Conservation (phyloP, 202 grass and related monocot species). For the Panicum hallii region DNA sequence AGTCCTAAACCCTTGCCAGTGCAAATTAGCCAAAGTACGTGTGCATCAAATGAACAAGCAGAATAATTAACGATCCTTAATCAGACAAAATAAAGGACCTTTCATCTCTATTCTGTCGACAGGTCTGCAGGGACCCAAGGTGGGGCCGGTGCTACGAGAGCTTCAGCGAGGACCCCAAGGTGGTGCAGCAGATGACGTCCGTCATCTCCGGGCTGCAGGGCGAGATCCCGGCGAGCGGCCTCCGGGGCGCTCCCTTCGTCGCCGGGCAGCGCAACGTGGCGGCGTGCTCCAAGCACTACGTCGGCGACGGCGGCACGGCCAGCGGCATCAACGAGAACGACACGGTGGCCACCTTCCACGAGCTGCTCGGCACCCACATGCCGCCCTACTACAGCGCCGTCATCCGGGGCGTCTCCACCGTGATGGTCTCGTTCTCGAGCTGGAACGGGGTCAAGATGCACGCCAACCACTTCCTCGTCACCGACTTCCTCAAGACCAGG, state of each 20-base stretch:
- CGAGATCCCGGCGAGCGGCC: constrained; percentile 30
- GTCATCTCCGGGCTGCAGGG: constrained; percentile 49
- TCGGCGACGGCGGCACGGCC: constrained; percentile 75
- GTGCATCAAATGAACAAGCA: neutral
- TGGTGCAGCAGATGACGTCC: constrained; percentile 48
- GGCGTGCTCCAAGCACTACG: constrained; percentile 76
- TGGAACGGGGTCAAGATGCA: constrained; percentile 86
- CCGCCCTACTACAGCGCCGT: constrained; percentile 68
- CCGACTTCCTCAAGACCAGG: constrained; percentile 66
- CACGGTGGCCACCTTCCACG: constrained; percentile 50
- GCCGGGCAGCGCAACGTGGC: constrained; percentile 57
- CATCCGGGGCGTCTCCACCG: constrained; percentile 65
- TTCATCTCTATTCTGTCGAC: constrained; percentile 15
- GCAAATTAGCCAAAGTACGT: neutral
- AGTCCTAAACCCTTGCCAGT: neutral
- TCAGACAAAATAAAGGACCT: neutral
- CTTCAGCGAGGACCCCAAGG: constrained; percentile 62
- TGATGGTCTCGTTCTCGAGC: constrained; percentile 82
- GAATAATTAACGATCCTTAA: neutral
- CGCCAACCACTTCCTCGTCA: constrained; percentile 64
- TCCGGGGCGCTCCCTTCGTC: constrained; percentile 43
- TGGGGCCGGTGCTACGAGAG: constrained; percentile 92
- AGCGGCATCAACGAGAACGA: constrained; percentile 67
- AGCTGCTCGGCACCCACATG: constrained; percentile 64
- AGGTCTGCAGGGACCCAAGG: constrained; percentile 45